A percentile compares a stretch with the other conserved stretches of the same genome.
phyloP scores from a whole-genome alignment of 1,139 yeast species.

The Pneumocystis oryctolagi region DNA sequence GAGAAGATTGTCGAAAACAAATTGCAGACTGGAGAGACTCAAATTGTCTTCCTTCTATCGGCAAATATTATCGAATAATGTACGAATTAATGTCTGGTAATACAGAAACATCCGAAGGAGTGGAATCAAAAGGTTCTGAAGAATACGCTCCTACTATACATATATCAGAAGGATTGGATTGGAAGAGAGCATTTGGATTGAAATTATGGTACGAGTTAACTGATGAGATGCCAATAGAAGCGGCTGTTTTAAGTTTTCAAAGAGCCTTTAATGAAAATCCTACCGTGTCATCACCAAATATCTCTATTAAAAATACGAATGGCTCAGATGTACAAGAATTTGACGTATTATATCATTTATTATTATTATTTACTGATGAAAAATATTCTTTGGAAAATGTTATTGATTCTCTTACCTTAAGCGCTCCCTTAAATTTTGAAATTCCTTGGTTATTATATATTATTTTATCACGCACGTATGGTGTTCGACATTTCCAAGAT shows the following conservation, averaged over 20 bases:
- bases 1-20: slow-evolving; percentile 43
- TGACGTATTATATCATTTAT: slow-evolving; percentile 25
- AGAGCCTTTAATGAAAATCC: slow-evolving; percentile 17
- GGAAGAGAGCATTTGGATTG: slow-evolving; percentile 51
- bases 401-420: slow-evolving; percentile 8
- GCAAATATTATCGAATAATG: slow-evolving; percentile 39
- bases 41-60: slow-evolving; percentile 33
- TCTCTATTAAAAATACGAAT: slow-evolving; percentile 11
- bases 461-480: slow-evolving; percentile 27
- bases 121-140: slow-evolving; percentile 6
- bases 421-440: slow-evolving; percentile 23
- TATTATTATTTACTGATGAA: slow-evolving; percentile 30
- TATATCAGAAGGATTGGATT: slow-evolving; percentile 37
- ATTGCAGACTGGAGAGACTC: slow-evolving; percentile 46
- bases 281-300: slow-evolving; percentile 17
- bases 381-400: slow-evolving; percentile 17
- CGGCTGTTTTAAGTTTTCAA: slow-evolving; percentile 24
- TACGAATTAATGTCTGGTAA: slow-evolving; percentile 54
- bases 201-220: slow-evolving; percentile 42
- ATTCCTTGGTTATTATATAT: slow-evolving; percentile 45
- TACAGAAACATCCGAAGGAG: slow-evolving; percentile 20
- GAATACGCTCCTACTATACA: slow-evolving; percentile 22
- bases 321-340: not conserved
- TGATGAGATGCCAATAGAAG: slow-evolving; percentile 21
- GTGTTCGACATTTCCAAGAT: slow-evolving; percentile 12